Evolutionary conservation across 768 basidiomycete genomes (phyloP).

Genomic region (Rhodotorula kratochvilovae): DNA sequence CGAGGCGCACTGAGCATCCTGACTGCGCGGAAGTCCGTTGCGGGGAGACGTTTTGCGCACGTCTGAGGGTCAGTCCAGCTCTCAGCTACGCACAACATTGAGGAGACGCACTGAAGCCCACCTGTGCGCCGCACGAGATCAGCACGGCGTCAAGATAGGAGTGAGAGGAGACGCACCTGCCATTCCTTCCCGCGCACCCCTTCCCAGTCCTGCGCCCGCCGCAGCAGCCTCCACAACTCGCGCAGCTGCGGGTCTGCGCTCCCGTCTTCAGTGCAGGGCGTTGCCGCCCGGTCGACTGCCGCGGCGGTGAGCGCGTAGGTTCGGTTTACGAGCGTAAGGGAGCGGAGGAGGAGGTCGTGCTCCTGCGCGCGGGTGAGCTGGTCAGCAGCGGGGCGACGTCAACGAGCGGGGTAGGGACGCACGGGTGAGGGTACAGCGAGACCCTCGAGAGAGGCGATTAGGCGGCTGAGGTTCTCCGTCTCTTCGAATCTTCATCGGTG

Average conservation of each 20-base stretch:
- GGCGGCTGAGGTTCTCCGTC: background rate
- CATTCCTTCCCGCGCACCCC: conserved; percentile 27
- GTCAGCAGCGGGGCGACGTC: no score
- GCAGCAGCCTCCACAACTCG: conserved; percentile 20
- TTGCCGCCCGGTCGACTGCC: background rate
- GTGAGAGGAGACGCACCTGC: conserved; percentile 16
- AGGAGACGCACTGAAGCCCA: conserved; percentile 32
- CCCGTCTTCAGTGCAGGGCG: background rate
- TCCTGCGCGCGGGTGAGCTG: background rate
- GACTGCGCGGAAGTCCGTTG: conserved; percentile 32
- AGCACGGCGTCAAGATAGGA: no score
- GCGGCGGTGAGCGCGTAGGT: conserved; percentile 17
- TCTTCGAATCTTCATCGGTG: background rate
- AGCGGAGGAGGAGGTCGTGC: conserved; percentile 24
- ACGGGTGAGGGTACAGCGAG: background rate
- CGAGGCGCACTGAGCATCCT: conserved; percentile 29
- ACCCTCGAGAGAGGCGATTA: background rate
- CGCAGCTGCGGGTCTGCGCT: conserved; percentile 1
- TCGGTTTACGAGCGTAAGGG: conserved; percentile 2
- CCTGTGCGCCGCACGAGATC: background rate
- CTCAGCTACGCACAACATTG: fast-evolving
- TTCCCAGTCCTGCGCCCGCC: conserved; percentile 4
- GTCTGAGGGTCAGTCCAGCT: background rate
- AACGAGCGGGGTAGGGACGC: background rate
- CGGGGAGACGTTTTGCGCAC: conserved; percentile 19